Conservation (phyloP, 768 basidiomycete genomes). For the Termitomyces sp. region DNA sequence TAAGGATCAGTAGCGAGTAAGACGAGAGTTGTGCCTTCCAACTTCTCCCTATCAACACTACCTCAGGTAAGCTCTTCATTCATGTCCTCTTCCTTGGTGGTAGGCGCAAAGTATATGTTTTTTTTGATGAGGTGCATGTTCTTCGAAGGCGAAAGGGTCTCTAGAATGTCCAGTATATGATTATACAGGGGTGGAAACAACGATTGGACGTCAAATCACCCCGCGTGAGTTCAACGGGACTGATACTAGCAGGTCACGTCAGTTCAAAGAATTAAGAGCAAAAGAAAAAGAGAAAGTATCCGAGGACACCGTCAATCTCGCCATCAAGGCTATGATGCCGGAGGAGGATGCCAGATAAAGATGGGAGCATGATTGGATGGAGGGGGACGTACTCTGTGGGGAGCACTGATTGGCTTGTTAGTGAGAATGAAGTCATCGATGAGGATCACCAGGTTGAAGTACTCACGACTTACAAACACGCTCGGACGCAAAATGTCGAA, state of each 20-base stretch:
- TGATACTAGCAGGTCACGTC: constrained; percentile 39
- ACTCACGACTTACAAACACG: neutral
- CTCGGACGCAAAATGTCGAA: constrained; percentile 29
- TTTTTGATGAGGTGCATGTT: constrained; percentile 32
- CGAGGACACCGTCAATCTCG: constrained; percentile 60
- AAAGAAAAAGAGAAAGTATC: constrained; percentile 31
- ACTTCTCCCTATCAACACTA: constrained; percentile 41
- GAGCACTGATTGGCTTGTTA: constrained; percentile 60
- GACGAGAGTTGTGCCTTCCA: constrained; percentile 50
- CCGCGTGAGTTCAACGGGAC: constrained; percentile 52
- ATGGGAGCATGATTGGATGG: neutral
- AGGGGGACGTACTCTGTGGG: constrained; percentile 29
- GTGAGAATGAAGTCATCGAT: constrained; percentile 44
- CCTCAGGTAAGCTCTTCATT: constrained; percentile 57
- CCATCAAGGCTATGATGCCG: constrained; percentile 35
- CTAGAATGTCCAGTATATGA: constrained; percentile 14
- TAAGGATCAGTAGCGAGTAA: constrained; percentile 46
- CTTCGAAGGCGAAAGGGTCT: constrained; percentile 29
- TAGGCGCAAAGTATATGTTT: constrained; percentile 49
- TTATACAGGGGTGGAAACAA: neutral
- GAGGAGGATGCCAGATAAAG: neutral
- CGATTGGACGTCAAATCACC: constrained; percentile 24
- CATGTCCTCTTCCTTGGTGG: constrained; percentile 21
- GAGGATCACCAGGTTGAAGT: constrained; percentile 38
- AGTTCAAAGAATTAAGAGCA: neutral